These are phyloP conservation scores for Meira miltonrushii DNA, from an alignment of 1,284 basidiomycete genomes.

Conservation along the genomic window DNA sequence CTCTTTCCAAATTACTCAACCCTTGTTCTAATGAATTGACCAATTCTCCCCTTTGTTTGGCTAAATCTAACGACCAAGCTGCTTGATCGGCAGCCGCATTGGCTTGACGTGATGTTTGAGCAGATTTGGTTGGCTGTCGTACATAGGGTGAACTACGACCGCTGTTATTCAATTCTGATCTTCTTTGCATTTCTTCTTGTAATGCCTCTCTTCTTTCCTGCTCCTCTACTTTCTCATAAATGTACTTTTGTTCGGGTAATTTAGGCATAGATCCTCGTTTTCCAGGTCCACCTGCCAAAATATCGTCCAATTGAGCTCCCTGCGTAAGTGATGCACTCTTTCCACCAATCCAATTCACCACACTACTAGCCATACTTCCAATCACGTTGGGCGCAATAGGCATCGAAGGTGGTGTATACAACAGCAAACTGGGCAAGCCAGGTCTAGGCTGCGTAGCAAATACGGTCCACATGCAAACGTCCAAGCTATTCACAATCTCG, in stretches of 20 bases:
- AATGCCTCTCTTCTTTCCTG: constrained; percentile 1
- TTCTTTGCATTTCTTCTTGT: background rate
- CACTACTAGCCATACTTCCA: constrained; percentile 25
- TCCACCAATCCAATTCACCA: constrained; percentile 14
- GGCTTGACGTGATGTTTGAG: background rate
- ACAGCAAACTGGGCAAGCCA: constrained; percentile 29
- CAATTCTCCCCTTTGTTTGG: constrained; percentile 12
- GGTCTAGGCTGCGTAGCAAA: constrained; percentile 35
- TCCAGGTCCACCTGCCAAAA: constrained; percentile 10
- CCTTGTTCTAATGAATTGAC: constrained; percentile 13
- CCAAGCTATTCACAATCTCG: constrained; percentile 37
- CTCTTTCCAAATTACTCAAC: constrained; percentile 10
- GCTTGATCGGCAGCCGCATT: background rate
- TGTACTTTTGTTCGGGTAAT: constrained; percentile 12
- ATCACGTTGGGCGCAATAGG: constrained; percentile 34
- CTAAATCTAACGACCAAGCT: constrained; percentile 9
- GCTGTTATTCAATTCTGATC: background rate
- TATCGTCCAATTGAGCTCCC: constrained; percentile 14
- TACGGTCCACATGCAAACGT: constrained; percentile 43
- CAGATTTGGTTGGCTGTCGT: background rate
- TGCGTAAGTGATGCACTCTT: constrained; percentile 6
- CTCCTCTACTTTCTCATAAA: background rate
- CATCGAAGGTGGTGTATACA: constrained; percentile 26
- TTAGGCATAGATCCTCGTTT: constrained; percentile 6
- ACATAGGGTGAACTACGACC: background rate